Percentiles rank a stretch among this genome's conserved stretches.
Evolutionary conservation across 208 protist species (phyloP).

Genomic region (Trypanosoma congolense): DNA sequence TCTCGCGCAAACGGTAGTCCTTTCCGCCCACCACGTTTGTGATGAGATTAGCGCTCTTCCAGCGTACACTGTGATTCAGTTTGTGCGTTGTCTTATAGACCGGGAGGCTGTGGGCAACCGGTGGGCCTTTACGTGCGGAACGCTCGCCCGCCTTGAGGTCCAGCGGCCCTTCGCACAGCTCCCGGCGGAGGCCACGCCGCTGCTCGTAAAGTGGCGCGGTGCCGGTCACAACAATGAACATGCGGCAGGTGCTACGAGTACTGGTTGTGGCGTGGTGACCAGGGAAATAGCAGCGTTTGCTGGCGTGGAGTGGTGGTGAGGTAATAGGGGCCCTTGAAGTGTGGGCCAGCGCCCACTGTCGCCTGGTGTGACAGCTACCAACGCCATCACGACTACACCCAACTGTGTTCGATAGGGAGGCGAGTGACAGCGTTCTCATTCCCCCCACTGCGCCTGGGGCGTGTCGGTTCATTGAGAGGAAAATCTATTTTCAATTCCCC

Average conservation of each 20-base stretch:
- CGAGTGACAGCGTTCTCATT: no score
- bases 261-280: neutral
- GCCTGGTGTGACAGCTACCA: no score
- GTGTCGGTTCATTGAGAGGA: no score
- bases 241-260: neutral
- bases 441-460: no score
- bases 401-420: no score
- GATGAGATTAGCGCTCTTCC: conserved; percentile 85
- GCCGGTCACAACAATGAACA: neutral
- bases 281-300: neutral
- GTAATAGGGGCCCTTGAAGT: no score
- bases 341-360: no score
- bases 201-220: neutral
- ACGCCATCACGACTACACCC: no score
- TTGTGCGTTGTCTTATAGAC: conserved; percentile 88
- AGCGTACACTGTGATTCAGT: conserved; percentile 72
- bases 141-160: conserved; percentile 74
- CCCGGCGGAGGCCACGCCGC: conserved; percentile 58
- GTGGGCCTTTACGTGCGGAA: conserved; percentile 68
- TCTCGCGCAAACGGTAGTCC: conserved; percentile 80
- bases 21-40: conserved; percentile 77
- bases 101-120: conserved; percentile 78
- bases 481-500: no score
- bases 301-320: no score
- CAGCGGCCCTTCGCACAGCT: conserved; percentile 80